Evolutionary conservation across 805 yeast species (phyloP).

Genomic region (Barnettozyma populi): DNA sequence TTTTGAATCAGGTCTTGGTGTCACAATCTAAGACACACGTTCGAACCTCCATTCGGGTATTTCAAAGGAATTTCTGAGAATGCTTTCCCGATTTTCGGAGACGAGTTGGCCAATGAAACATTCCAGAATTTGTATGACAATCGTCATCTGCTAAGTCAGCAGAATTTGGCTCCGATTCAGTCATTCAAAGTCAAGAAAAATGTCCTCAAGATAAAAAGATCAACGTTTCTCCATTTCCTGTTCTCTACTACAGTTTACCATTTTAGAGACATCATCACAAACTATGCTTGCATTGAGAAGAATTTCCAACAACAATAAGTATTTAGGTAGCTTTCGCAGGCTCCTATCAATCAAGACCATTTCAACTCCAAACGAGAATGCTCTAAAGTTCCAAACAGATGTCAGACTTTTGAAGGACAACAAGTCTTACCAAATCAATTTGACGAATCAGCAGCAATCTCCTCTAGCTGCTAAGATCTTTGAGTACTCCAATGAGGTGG

Average conservation of each 20-base stretch:
- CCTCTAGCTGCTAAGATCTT: conserved; percentile 60
- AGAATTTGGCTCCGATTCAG: not conserved
- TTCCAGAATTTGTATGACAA: conserved; percentile 3
- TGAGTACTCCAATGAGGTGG: conserved; percentile 51
- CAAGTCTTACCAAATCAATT: conserved; percentile 20
- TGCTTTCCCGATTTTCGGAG: conserved; percentile 3
- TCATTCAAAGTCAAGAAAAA: not conserved
- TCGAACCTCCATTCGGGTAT: not conserved
- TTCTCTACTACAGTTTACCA: not conserved
- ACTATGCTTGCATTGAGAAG: conserved; percentile 6
- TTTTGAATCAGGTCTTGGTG: not conserved
- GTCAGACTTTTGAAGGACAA: conserved; percentile 27
- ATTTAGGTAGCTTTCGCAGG: not conserved
- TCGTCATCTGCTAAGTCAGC: not conserved
- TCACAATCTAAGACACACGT: not conserved
- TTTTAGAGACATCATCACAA: not conserved
- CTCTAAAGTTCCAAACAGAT: conserved; percentile 53
- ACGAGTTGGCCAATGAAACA: not conserved
- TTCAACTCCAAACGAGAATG: conserved; percentile 72
- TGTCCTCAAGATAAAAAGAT: not conserved
- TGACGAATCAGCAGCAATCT: conserved; percentile 35
- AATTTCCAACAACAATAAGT: not conserved
- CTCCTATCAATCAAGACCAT: conserved; percentile 35
- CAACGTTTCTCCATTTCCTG: not conserved
- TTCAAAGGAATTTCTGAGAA: too few species aligned